A percentile compares a stretch with the other conserved stretches of the same genome.
These are phyloP conservation scores for Penstemon newberryi DNA, from an alignment of 257 asterid species.

Conservation along the genomic window DNA sequence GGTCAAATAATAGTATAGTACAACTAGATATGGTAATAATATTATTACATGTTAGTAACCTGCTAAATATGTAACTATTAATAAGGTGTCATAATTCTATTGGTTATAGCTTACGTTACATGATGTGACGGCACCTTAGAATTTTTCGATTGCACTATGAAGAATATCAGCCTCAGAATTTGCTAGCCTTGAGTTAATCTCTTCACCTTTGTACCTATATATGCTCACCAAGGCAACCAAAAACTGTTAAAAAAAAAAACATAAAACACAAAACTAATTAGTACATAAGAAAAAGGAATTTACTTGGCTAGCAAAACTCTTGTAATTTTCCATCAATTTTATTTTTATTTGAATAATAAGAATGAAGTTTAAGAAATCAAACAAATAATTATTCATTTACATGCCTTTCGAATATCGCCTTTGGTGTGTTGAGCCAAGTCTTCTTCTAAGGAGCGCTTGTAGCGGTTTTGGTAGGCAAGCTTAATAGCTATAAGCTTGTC, in stretches of 20 bases:
- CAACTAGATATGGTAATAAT: too few relatives aligned
- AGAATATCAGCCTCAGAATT: constrained; percentile 54
- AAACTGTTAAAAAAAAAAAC: constrained; percentile 36
- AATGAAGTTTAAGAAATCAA: neutral
- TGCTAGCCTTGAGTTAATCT: constrained; percentile 53
- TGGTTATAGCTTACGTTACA: too few relatives aligned
- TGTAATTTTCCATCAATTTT: too few relatives aligned
- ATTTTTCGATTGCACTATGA: constrained; percentile 29
- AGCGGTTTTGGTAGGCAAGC: constrained; percentile 66
- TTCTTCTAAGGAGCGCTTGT: constrained; percentile 70
- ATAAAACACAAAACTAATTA: neutral
- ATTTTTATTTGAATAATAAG: neutral
- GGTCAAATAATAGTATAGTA: too few relatives aligned
- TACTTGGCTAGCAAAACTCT: too few relatives aligned
- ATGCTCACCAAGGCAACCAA: constrained; percentile 62
- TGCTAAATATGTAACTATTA: too few relatives aligned
- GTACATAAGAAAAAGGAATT: neutral
- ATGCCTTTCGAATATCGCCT: constrained; percentile 58
- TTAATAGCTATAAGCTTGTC: constrained; percentile 59
- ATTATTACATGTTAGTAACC: too few relatives aligned
- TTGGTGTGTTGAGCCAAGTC: constrained; percentile 62
- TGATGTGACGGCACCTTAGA: too few relatives aligned
- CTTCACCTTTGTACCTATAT: constrained; percentile 60
- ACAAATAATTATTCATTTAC: neutral
- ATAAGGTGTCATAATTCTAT: too few relatives aligned